phyloP scores from a whole-genome alignment of 2,329 filamentous ascomycete species.

The Rhynchosporium secalis region DNA sequence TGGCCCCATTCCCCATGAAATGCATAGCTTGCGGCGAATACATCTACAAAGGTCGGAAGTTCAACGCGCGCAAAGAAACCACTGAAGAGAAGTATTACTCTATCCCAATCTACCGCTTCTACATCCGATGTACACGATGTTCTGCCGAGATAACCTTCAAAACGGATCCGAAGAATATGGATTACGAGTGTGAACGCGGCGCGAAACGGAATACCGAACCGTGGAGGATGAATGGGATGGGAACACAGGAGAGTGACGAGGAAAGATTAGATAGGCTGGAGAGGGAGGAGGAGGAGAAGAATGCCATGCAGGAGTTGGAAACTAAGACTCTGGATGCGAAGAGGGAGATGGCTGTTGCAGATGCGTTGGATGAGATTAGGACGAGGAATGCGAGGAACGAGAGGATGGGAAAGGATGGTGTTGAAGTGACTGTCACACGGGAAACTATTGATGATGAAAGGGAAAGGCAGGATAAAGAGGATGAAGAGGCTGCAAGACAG shows the following conservation, averaged over 20 bases:
- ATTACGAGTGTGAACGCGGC: conserved; percentile 77
- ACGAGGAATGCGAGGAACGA: conserved; percentile 88
- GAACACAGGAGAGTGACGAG: conserved; percentile 78
- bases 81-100: conserved; percentile 86
- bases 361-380: conserved; percentile 92
- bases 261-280: conserved; percentile 83
- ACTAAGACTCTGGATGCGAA: conserved; percentile 91
- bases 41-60: conserved; percentile 91
- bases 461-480: conserved; percentile 72
- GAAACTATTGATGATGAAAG: conserved; percentile 58
- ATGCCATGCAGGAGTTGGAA: conserved; percentile 94
- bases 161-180: conserved; percentile 93
- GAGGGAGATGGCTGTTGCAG: conserved; percentile 93
- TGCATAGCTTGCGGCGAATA: conserved; percentile 72
- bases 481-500: conserved; percentile 74
- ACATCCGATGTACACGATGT: conserved; percentile 87
- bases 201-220: conserved; percentile 93
- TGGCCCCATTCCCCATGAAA: conserved; percentile 84
- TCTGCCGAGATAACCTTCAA: conserved; percentile 86
- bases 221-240: conserved; percentile 64
- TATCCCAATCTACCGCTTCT: conserved; percentile 87
- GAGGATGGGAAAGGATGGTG: conserved; percentile 67
- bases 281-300: conserved; percentile 74
- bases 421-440: conserved; percentile 57
- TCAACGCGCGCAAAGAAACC: conserved; percentile 93